A percentile compares a stretch with the other conserved stretches of the same genome.
phyloP scores from a whole-genome alignment of 305 asterid species.

The Fraxinus nigra region DNA sequence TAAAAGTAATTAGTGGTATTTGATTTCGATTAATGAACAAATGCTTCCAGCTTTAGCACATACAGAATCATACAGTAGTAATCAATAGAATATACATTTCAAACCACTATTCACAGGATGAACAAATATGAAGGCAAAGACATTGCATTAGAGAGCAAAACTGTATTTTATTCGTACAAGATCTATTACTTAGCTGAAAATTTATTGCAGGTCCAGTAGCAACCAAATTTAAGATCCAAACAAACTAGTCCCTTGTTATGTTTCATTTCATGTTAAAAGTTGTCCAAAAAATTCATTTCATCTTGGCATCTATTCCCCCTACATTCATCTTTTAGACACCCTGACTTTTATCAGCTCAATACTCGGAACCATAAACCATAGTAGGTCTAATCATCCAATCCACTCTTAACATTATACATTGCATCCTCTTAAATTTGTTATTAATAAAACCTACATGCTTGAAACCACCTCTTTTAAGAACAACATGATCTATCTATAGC shows the following conservation, averaged over 20 bases:
- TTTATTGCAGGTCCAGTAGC: slow-evolving; percentile 1
- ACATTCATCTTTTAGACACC: background rate
- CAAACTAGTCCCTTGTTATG: background rate
- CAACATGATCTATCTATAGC: background rate
- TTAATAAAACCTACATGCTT: background rate
- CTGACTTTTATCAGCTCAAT: background rate
- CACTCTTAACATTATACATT: background rate
- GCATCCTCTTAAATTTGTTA: background rate
- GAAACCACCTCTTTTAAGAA: background rate
- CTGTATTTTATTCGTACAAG: background rate
- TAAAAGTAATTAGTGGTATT: background rate
- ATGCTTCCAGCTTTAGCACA: background rate
- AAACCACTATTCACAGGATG: background rate
- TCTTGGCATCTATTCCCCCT: background rate
- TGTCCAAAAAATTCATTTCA: background rate
- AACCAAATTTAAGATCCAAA: slow-evolving; percentile 1
- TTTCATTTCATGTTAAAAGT: slow-evolving; percentile 10
- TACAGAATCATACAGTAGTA: background rate
- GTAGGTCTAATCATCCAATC: background rate
- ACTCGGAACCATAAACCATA: background rate
- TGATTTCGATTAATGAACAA: background rate
- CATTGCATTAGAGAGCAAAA: background rate
- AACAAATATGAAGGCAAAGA: background rate
- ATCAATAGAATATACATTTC: background rate
- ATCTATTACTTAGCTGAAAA: background rate